Evolutionary conservation across 2,329 filamentous ascomycete genomes (phyloP), one percentile per base, ranked within the genome.

Genomic region (Teratosphaeria viscida): DNA sequence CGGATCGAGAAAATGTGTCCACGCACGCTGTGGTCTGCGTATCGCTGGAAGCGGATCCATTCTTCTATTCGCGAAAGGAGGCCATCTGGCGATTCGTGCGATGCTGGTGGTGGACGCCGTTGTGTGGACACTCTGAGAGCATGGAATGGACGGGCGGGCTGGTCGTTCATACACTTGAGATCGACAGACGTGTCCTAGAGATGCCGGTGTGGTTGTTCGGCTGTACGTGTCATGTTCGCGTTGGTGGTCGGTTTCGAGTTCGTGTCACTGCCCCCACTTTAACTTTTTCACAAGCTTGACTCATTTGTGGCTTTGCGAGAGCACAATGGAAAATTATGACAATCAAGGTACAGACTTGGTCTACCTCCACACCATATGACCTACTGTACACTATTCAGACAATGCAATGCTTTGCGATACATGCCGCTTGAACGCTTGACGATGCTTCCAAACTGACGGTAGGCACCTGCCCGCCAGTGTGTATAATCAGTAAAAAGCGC

Each of bases 401-500:
- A 19, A 3, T 49, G 19, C 12, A n/a, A 54, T 37, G 26, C 26
- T 54, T 34, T 54, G 26, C 26, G 53, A 32, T 54, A 54, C 34
- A 37, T 37, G 53, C 29, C 34, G 53, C 53, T 54, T 34, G 53
- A 54, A 54, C 53, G 53, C 53, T 37, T 19, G n/a, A 34, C 14
- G 7, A 54, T 54, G 53, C 10, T 14, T 7, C 14, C 10, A 14
- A 4, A 12, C 43, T 47, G 16, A 7, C 19, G 4, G 16, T 39
- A 3, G 11, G 43, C 43, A 7, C 8, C 43, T 19, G 16, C 23
- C n/a, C 43, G 19, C 43, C 10, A n/a, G 43, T 19, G 23, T 49
- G 43, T 23, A 16, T 27, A 5, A 14, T 59, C 61, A 69, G 54
- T 56, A 68, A 39, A 55, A 72, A 5, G 71, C 70, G 52, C 68